Evolutionary conservation across 345 rosid genomes (phyloP).

Genomic region (Capsella bursapastoris): DNA sequence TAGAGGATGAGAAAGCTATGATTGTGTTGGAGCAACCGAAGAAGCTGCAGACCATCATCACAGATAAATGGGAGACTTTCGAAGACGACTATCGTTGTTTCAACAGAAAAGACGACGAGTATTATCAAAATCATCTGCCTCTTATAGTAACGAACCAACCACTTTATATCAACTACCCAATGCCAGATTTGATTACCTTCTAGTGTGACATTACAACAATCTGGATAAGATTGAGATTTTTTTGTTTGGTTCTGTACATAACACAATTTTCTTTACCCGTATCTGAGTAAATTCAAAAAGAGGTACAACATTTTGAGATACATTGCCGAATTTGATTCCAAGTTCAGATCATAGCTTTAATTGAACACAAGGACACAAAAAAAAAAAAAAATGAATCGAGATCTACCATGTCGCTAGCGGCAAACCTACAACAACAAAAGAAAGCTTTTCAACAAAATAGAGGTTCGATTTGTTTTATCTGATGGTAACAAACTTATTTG

Average conservation of each 20-base stretch:
- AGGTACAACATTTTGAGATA: slow-evolving; percentile 39
- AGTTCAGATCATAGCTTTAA: not conserved
- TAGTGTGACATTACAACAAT: slow-evolving; percentile 29
- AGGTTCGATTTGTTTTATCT: slow-evolving; percentile 49
- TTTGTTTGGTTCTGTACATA: slow-evolving; percentile 45
- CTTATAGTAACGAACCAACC: slow-evolving; percentile 34
- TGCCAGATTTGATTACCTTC: slow-evolving; percentile 50
- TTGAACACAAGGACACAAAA: not conserved
- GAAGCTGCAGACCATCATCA: slow-evolving; percentile 39
- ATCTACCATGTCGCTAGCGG: not conserved
- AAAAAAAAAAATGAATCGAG: slow-evolving; percentile 13
- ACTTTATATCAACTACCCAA: slow-evolving; percentile 26
- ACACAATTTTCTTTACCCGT: slow-evolving; percentile 27
- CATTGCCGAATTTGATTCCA: slow-evolving; percentile 20
- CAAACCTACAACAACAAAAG: not conserved
- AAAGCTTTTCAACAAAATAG: not conserved
- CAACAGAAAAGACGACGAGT: slow-evolving; percentile 10
- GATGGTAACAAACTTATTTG: slow-evolving; percentile 95
- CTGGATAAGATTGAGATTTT: slow-evolving; percentile 20
- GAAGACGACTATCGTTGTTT: slow-evolving; percentile 32
- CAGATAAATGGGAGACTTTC: slow-evolving; percentile 43
- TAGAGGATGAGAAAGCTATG: slow-evolving; percentile 34
- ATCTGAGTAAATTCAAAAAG: slow-evolving; percentile 30
- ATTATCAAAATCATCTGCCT: slow-evolving; percentile 36
- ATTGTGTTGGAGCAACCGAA: slow-evolving; percentile 26